Percentiles rank a stretch among this genome's conserved stretches.
phyloP scores from a whole-genome alignment of 2,329 filamentous ascomycete species.

The Lachnellula willkommii region DNA sequence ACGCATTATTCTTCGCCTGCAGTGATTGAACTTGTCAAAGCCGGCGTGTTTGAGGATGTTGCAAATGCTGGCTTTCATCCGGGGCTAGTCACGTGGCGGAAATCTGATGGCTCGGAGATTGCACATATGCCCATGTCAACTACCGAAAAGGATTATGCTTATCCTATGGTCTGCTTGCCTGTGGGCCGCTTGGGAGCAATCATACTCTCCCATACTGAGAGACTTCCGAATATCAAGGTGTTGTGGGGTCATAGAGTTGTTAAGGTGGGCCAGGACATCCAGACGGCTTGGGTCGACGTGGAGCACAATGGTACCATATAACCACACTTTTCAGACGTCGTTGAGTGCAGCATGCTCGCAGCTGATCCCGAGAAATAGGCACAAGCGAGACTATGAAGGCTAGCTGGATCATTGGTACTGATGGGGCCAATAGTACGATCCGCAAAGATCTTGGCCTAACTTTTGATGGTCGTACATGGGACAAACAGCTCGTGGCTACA shows the following conservation, averaged over 20 bases:
- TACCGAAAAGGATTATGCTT: constrained; percentile 29
- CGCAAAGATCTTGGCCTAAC: constrained; percentile 43
- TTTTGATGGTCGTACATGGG: constrained; percentile 38
- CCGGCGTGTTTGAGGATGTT: constrained; percentile 52
- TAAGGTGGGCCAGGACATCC: constrained; percentile 42
- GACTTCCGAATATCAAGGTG: constrained; percentile 32
- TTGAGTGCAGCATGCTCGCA: no score
- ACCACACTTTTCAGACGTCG: no score
- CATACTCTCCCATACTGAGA: constrained; percentile 35
- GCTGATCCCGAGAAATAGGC: background rate
- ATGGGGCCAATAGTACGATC: constrained; percentile 47
- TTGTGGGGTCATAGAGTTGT: constrained; percentile 45
- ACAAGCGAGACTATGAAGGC: constrained; percentile 34
- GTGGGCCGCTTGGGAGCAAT: constrained; percentile 40
- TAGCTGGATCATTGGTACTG: constrained; percentile 53
- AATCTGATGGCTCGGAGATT: constrained; percentile 35
- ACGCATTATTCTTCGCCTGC: constrained; percentile 57
- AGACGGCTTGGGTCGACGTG: constrained; percentile 42
- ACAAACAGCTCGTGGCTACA: constrained; percentile 38
- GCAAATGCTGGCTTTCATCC: constrained; percentile 38
- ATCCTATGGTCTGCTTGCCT: constrained; percentile 38
- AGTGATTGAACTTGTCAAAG: constrained; percentile 52
- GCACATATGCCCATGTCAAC: constrained; percentile 28
- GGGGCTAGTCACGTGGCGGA: constrained; percentile 40
- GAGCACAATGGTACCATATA: constrained; percentile 31